Percentiles rank a stretch among this genome's conserved stretches.
These are phyloP conservation scores for Mycena latifolia DNA, from an alignment of 768 basidiomycete genomes.

Conservation along the genomic window DNA sequence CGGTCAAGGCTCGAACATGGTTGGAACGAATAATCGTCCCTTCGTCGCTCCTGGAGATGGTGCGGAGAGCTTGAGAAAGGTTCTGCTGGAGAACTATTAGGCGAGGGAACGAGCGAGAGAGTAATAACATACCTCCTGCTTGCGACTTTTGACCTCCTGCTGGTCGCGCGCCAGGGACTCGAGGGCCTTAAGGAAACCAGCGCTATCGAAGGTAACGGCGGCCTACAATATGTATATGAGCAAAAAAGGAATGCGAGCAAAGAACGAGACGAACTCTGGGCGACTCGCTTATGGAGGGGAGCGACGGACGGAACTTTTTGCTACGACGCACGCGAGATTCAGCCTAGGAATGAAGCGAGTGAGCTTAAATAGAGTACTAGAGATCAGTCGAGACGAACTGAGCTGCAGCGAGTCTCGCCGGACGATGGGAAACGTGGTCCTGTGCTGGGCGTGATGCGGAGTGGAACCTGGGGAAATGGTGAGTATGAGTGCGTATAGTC, in stretches of 20 bases:
- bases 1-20: background rate
- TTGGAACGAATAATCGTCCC: background rate
- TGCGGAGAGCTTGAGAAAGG: background rate
- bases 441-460: background rate
- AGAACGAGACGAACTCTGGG: background rate
- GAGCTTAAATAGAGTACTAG: background rate
- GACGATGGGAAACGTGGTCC: background rate
- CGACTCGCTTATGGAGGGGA: background rate
- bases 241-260: background rate
- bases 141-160: background rate
- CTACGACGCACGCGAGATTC: background rate
- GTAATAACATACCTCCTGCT: background rate
- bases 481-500: too few species aligned
- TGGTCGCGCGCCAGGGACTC: slow-evolving; percentile 3
- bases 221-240: background rate
- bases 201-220: background rate
- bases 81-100: background rate
- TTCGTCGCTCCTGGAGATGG: background rate
- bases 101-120: background rate
- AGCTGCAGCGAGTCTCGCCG: background rate
- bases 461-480: background rate
- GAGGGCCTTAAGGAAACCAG: slow-evolving; percentile 1
- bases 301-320: background rate
- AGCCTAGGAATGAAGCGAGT: background rate
- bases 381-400: background rate